Base-by-base conservation (phyloP, 2,329 filamentous ascomycete genomes). In the Aureobasidium musti region DNA sequence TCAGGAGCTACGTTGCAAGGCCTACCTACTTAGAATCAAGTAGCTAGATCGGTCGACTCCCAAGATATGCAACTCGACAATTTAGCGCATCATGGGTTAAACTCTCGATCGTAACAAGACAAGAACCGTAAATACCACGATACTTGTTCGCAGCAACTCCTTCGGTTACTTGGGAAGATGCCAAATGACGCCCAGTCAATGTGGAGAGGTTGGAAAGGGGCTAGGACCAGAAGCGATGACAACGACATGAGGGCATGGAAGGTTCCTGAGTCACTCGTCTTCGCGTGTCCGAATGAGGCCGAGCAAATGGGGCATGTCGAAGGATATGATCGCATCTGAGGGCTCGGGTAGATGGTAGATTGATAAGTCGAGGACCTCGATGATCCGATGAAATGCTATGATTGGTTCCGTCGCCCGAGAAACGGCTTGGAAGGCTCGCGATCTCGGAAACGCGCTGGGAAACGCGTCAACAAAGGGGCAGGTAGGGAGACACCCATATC, bases 271-370 rank as follows among this genome's bases (percentile, higher is more conserved):
- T 19, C 14, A 60, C 56, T 11, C 57, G 41, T 61, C 30, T 41
- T 41, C 7, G 35, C 13, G 45, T 28, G 19, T 23, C 30, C 39
- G 35, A 39, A 33, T 26, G 33, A 60, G 19, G 19, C 45, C 45
- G 45, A 63, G 23, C 21, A 23, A 43, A 53, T 11, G n/a, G 11
- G 53, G 13, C 28, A 28, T 19, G 11, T 52, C 17, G 10, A 45
- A 28, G 11, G 7, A 30, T 11, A 39, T 54, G 26, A 6, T 33
- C 23, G 8, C 21, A n/a, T 5, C 26, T 23, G 23, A 5, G 11
- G 23, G 33, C 26, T 64, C 61, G 61, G 61, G 23, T 64, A 65
- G 50, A 65, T 65, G 49, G 39, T 52, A 54, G 63, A 65, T 65
- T 65, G 52, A 57, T 65, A 59, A 56, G 52, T 37, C 21, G 10